Evolutionary conservation across 2,329 filamentous ascomycete species (phyloP), one percentile per base, ranked within the genome.

Genomic region (Nemania sp.): DNA sequence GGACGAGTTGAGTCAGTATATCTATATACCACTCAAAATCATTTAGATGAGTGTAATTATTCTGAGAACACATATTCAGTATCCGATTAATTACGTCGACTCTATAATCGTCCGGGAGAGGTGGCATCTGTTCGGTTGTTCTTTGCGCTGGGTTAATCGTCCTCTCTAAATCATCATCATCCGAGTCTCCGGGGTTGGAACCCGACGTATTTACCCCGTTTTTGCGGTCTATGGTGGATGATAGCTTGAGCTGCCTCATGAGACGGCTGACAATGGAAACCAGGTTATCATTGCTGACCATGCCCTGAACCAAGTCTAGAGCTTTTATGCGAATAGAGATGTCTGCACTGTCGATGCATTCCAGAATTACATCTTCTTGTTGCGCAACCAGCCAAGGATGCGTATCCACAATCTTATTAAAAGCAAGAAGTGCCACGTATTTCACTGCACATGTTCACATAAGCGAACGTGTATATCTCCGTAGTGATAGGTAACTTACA

Each of bases 1-100:
- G 89, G 47, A 98, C 89, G 15, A 99, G 86, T 77, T 97, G 93
- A 5, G 93, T 91, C 32, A 99, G 83, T 29, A 97, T 89, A 72
- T 96, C 93, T 72, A 98, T 92, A 79, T 98, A 98, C 96, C 96
- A 99, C 73, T 98, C 95, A 78, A 99, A 99, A 77, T 99, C 95
- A 60, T 87, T 83, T 55, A 99, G 85, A 76, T 94, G 93, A 45
- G 88, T 87, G 78, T 98, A 99, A 69, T 94, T 97, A 72, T 94
- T 92, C 71, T 90, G 89, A 8, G 93, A 93, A 79, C 95, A 98
- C 89, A 99, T 97, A 68, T 90, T 89, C 11, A 98, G 79, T 68
- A 98, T 93, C 67, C 92, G 88, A 64, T 87, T 87, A 60, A 98
- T 93, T 22, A 98, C 93, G 74, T 93, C 93, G 43, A 90, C 83